A percentile compares a stretch with the other conserved stretches of the same genome.
phyloP scores from a whole-genome alignment of 352 stramenopile genomes.

The Plasmopara halstedii region DNA sequence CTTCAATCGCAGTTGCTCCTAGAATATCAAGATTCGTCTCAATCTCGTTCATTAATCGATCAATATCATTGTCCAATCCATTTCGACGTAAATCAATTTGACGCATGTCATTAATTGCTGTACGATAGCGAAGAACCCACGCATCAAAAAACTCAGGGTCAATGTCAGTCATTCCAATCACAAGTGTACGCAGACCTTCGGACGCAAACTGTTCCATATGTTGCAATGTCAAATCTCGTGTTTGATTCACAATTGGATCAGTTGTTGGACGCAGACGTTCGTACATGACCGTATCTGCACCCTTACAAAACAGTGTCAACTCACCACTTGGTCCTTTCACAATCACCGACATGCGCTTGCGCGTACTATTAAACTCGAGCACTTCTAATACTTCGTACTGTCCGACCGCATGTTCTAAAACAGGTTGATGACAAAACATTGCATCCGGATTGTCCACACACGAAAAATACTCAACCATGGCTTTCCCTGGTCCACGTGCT shows the following conservation, averaged over 20 bases:
- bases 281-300: constrained; percentile 88
- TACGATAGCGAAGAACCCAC: constrained; percentile 65
- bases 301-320: constrained; percentile 80
- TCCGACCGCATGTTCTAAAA: constrained; percentile 22
- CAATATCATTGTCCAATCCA: constrained; percentile 72
- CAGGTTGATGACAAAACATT: constrained; percentile 23
- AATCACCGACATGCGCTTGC: constrained; percentile 95
- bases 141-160: constrained; percentile 47
- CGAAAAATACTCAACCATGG: constrained; percentile 68
- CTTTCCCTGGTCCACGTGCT: constrained; percentile 58
- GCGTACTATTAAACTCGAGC: constrained; percentile 92
- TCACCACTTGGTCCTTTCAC: constrained; percentile 42
- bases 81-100: constrained; percentile 75
- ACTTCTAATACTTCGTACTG: constrained; percentile 88
- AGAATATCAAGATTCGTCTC: constrained; percentile 84
- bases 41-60: constrained; percentile 78
- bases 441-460: constrained; percentile 33
- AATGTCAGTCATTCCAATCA: constrained; percentile 68
- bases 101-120: constrained; percentile 77
- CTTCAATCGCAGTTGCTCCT: constrained; percentile 92
- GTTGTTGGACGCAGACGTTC: constrained; percentile 52
- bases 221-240: constrained; percentile 59
- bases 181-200: constrained; percentile 86
- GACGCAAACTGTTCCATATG: constrained; percentile 87
- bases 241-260: constrained; percentile 34